A percentile compares a stretch with the other conserved stretches of the same genome.
Conservation (phyloP, 306 rosid genomes). For the Pterocarpus santalinus region DNA sequence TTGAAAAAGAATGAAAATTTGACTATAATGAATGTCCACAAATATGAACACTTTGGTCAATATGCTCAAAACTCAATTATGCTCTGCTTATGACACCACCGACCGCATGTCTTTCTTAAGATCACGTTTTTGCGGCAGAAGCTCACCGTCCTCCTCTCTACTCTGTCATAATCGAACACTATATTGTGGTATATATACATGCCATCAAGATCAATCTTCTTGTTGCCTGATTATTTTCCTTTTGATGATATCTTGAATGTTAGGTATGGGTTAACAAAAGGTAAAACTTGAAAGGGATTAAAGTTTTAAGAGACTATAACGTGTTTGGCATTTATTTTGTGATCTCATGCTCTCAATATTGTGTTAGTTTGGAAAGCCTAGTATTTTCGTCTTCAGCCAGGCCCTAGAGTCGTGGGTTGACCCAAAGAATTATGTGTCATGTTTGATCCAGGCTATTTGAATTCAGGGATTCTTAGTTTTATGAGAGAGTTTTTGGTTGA, state of each 20-base stretch:
- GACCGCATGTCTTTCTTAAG: neutral
- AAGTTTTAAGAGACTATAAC: neutral
- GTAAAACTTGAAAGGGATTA: neutral
- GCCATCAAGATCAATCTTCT: neutral
- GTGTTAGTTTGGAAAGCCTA: neutral
- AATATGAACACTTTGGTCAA: neutral
- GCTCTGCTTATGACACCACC: constrained; percentile 21
- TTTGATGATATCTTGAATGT: neutral
- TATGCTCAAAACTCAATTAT: neutral
- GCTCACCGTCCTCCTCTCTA: constrained; percentile 13
- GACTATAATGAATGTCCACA: neutral
- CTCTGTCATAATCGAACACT: neutral
- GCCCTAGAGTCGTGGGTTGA: no score
- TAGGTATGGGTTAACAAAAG: constrained; percentile 5
- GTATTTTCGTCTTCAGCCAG: no score
- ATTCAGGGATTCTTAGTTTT: no score
- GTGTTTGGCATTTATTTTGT: neutral
- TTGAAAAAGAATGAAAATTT: neutral
- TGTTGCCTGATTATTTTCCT: neutral
- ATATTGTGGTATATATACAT: neutral
- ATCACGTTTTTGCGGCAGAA: constrained; percentile 3
- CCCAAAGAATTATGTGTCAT: no score
- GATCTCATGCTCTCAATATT: neutral
- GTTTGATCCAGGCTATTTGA: no score
- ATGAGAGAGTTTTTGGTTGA: no score